phyloP scores from a whole-genome alignment of 1,284 basidiomycete genomes.

The Amylostereum areolatum region DNA sequence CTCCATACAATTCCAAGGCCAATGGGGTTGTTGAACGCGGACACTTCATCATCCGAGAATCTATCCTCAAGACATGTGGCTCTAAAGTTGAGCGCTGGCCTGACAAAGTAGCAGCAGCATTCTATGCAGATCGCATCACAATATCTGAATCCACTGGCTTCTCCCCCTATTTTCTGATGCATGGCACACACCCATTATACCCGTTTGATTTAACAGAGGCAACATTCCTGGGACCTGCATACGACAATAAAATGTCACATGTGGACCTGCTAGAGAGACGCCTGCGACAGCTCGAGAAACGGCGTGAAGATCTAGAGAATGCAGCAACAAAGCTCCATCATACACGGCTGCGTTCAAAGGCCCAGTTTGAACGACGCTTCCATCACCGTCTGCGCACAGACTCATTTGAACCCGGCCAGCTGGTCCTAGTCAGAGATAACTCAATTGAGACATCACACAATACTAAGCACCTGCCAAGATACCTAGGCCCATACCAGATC shows the following conservation, averaged over 20 bases:
- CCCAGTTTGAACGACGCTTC: constrained; percentile 10
- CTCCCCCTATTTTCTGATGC: constrained; percentile 18
- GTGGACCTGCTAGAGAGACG: constrained; percentile 11
- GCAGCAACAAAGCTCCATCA: constrained; percentile 7
- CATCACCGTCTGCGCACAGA: not conserved
- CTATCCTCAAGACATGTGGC: constrained; percentile 10
- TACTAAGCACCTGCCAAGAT: constrained; percentile 20
- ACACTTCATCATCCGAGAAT: constrained; percentile 13
- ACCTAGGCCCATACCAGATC: constrained; percentile 24
- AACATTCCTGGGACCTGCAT: constrained; percentile 18
- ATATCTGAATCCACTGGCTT: constrained; percentile 10
- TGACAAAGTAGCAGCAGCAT: constrained; percentile 8
- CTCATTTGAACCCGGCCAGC: constrained; percentile 15
- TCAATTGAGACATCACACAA: constrained; percentile 16
- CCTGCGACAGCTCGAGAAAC: constrained; percentile 12
- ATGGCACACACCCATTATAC: constrained; percentile 22
- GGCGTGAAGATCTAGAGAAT: constrained; percentile 8
- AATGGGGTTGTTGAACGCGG: constrained; percentile 17
- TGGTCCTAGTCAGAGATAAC: constrained; percentile 23
- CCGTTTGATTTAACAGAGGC: constrained; percentile 25
- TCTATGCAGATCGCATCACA: constrained; percentile 15
- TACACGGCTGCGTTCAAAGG: constrained; percentile 10
- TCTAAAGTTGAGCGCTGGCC: constrained; percentile 4
- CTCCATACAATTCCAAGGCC: constrained; percentile 12
- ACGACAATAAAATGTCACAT: constrained; percentile 4